Percentiles rank a stretch among this genome's conserved stretches.
These are phyloP conservation scores for Ogataea kodamae DNA, from an alignment of 805 yeast genomes.

Conservation along the genomic window DNA sequence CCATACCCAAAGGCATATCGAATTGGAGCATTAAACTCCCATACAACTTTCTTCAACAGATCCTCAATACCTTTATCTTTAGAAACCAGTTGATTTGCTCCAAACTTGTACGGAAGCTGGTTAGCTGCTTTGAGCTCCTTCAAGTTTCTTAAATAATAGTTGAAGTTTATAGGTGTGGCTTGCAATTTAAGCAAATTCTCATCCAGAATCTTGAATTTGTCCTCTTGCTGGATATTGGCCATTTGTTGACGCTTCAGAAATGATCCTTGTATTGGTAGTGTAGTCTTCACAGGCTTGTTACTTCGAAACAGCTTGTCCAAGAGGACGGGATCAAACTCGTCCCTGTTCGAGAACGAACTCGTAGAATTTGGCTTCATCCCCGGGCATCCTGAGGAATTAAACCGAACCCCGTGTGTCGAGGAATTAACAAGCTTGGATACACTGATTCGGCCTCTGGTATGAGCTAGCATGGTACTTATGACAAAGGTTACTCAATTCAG, in stretches of 20 bases:
- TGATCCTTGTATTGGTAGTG: slow-evolving; percentile 15
- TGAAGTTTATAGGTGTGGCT: slow-evolving; percentile 33
- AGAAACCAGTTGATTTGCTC: slow-evolving; percentile 52
- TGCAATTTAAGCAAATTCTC: slow-evolving; percentile 29
- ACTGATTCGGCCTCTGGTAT: slow-evolving; percentile 3
- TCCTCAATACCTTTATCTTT: slow-evolving; percentile 40
- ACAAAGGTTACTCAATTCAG: too few species aligned
- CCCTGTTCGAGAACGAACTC: too few species aligned
- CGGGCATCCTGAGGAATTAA: too few species aligned
- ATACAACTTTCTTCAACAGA: slow-evolving; percentile 46
- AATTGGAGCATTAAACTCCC: slow-evolving; percentile 67
- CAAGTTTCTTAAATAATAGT: slow-evolving; percentile 33
- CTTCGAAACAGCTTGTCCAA: slow-evolving; percentile 30
- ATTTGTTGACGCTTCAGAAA: slow-evolving; percentile 18
- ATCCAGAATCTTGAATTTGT: slow-evolving; percentile 27
- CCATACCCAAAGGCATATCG: slow-evolving; percentile 90
- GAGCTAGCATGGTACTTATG: slow-evolving; percentile 3
- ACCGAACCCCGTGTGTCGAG: slow-evolving; percentile 1
- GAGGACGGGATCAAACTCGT: slow-evolving; percentile 28
- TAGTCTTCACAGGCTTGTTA: slow-evolving; percentile 24
- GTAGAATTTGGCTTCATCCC: too few species aligned
- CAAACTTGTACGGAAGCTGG: slow-evolving; percentile 55
- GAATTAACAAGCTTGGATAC: background rate
- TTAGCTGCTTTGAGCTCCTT: slow-evolving; percentile 33
- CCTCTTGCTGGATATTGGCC: slow-evolving; percentile 22